Base-by-base conservation (phyloP, 305 asterid genomes). In the Fraxinus dipetala region DNA sequence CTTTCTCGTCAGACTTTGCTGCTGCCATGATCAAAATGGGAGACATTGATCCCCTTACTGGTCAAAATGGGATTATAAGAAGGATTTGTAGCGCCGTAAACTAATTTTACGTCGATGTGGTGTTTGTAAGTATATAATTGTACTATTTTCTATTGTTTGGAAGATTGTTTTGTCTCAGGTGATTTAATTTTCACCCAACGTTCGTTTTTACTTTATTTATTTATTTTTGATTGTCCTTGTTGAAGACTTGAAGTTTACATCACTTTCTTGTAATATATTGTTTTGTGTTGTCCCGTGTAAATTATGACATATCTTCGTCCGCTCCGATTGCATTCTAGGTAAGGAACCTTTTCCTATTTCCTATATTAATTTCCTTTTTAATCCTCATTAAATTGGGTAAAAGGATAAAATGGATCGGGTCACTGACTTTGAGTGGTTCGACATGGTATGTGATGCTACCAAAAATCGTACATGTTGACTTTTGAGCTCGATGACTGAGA, bases 21-120 rank as follows among this genome's bases (percentile, higher is more conserved):
- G 74, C 89, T 6, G 85, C 91, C 16, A 90, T 90, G 93, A 28
- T 87, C 43, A 90, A 79, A 75, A 90, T 90, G 93, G 89, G 90
- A 32, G 86, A 89, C 20, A 86, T 90, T 30, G 48, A 81, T 2
- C 89, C 90, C 0, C 78, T 83, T 30, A 85, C 85, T 0, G 90
- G 85, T n/a, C 63, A 48, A 48, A 80, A 35, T 79, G 91, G 93
- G 13, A 83, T 85, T 7, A 89, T 85, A 74, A 87, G 90, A 45
- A 88, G 77, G 78, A 80, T 83, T 9, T 90, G 92, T 43, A 84
- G 87, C 2, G 76, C 87, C 1, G 34, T 81, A 24, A 87, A 84
- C 65, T 90, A 77, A 77, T 72, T 28, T 11, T 24, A 5, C 1
- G 5, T 30, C 0, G 9, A 1, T 2, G 30, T 30, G 1, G 5